Percentiles rank a stretch among this genome's conserved stretches.
These are phyloP conservation scores for Candida ficus DNA, from an alignment of 805 yeast species.

Conservation along the genomic window DNA sequence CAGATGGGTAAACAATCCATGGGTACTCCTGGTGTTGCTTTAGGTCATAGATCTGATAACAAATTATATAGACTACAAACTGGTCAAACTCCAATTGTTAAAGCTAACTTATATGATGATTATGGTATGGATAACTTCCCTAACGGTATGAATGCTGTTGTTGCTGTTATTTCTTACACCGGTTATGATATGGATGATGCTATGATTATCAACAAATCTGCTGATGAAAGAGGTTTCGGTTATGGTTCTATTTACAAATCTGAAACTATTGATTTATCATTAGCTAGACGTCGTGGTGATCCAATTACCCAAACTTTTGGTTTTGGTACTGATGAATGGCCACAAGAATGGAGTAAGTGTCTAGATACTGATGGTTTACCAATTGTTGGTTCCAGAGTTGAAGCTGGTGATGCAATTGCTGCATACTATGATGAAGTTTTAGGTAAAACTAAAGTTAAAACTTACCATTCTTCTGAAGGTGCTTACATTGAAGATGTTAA, in stretches of 20 bases:
- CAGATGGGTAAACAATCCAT: constrained; percentile 99
- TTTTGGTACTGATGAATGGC: constrained; percentile 90
- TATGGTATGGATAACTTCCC: constrained; percentile 99
- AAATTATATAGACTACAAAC: constrained; percentile 87
- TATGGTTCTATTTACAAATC: constrained; percentile 96
- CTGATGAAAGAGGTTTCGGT: constrained; percentile 96
- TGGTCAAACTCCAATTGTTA: constrained; percentile 96
- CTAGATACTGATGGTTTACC: constrained; percentile 94
- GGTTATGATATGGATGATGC: constrained; percentile 99
- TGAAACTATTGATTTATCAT: constrained; percentile 80
- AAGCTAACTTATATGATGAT: constrained; percentile 88
- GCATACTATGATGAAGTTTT: constrained; percentile 88
- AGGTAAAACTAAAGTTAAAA: constrained; percentile 87
- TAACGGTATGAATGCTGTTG: constrained; percentile 96
- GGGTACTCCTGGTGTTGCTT: constrained; percentile 99
- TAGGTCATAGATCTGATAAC: constrained; percentile 89
- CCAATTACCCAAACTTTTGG: constrained; percentile 94
- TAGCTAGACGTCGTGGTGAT: constrained; percentile 82
- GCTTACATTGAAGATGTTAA: constrained; percentile 95
- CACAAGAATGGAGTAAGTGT: constrained; percentile 82
- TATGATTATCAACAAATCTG: constrained; percentile 95
- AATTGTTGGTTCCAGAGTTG: constrained; percentile 75
- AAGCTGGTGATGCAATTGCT: constrained; percentile 93
- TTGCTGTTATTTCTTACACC: constrained; percentile 96
- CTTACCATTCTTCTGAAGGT: constrained; percentile 91